Evolutionary conservation across 2,329 filamentous ascomycete species (phyloP), one percentile per base, ranked within the genome.

Genomic region (Pleoardoris graminearum): DNA sequence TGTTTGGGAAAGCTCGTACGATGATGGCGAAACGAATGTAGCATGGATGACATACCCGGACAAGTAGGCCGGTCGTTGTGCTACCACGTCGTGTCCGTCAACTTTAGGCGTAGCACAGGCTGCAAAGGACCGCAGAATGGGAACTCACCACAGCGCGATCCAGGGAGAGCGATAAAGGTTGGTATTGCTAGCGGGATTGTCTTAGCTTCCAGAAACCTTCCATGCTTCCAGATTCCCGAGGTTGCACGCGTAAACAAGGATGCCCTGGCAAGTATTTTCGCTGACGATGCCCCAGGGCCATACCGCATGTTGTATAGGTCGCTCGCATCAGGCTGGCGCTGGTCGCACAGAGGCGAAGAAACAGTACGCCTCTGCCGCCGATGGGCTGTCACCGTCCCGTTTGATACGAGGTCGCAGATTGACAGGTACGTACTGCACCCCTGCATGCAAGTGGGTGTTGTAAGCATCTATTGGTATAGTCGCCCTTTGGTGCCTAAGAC

Each of bases 321-420:
- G 43, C 29, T 45, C 43, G n/a, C n/a, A 25, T 25, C 43, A 23
- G 30, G 33, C 33, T 37, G 33, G 23, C 8, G 62, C 64, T 58
- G 63, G 54, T 55, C 17, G 48, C 52, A 56, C 48, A 35, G 29
- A 54, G 50, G 54, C 52, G 54, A 56, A 44, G 50, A 52, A 36
- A 21, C 32, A 47, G 16, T 37, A 29, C 16, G 44, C 44, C 33
- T 37, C 33, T 8, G 14, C 30, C 43, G 43, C 21, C 30, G 30
- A 46, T 22, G 29, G 30, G 32, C 32, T 46, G 43, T 36, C 43
- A 46, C 21, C 22, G 43, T 46, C 42, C n/a, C n/a, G n/a, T n/a
- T n/a, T n/a, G n/a, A n/a, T n/a, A n/a, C n/a, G n/a, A n/a, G n/a
- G n/a, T 36, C 10, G n/a, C 44, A 37, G 33, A 14, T 12, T 17